A percentile compares a stretch with the other conserved stretches of the same genome.
Evolutionary conservation across 306 rosid genomes (phyloP).

Genomic region (Cicer pinnatifidum): DNA sequence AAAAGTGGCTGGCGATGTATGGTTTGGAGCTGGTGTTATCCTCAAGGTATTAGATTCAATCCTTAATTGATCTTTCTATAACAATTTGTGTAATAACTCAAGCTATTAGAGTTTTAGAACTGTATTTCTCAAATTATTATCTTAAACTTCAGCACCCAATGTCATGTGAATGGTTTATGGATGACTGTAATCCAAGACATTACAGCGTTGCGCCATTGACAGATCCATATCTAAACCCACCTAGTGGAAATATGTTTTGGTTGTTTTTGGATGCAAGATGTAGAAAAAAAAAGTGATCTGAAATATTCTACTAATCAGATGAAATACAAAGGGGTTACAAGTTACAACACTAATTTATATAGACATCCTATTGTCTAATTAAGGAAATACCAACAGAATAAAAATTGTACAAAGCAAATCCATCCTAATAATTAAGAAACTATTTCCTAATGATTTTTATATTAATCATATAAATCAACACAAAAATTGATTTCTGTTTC

Average conservation of each 20-base stretch:
- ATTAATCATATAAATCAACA: too few relatives aligned
- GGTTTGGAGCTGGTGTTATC: slow-evolving; percentile 76
- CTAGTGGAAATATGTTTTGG: background rate
- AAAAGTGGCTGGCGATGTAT: slow-evolving; percentile 90
- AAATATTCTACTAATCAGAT: too few relatives aligned
- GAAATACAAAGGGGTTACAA: too few relatives aligned
- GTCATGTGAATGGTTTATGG: slow-evolving; percentile 19
- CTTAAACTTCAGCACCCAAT: slow-evolving; percentile 13
- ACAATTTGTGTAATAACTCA: background rate
- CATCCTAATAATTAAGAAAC: too few relatives aligned
- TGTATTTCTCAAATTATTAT: background rate
- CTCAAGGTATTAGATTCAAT: slow-evolving; percentile 69
- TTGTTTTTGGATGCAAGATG: background rate
- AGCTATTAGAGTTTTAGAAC: background rate
- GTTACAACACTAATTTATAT: too few relatives aligned
- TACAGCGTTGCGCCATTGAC: background rate
- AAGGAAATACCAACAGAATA: too few relatives aligned
- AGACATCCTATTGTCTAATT: too few relatives aligned
- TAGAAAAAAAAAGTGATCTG: too few relatives aligned
- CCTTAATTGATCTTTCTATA: slow-evolving; percentile 19
- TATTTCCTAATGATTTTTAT: too few relatives aligned
- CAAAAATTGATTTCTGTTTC: background rate
- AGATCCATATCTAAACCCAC: background rate
- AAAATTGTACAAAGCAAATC: too few relatives aligned
- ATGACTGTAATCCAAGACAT: background rate